Conservation (phyloP, 1,284 basidiomycete genomes). For the Cerioporus squamosus region DNA sequence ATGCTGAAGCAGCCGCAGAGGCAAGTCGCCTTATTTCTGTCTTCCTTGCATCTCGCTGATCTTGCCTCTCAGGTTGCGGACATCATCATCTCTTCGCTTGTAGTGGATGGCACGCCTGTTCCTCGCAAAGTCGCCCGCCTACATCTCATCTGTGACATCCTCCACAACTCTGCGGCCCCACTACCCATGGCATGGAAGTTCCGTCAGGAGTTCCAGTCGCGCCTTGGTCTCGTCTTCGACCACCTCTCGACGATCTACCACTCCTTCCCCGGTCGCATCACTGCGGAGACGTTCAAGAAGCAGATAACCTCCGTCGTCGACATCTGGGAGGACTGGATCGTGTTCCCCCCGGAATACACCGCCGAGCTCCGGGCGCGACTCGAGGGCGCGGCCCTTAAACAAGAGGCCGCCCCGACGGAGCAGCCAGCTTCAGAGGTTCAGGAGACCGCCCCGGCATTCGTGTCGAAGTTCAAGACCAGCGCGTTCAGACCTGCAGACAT, state of each 20-base stretch:
- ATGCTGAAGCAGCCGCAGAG: conserved; percentile 92
- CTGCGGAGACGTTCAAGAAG: conserved; percentile 91
- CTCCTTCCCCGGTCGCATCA: conserved; percentile 90
- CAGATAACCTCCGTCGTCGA: conserved; percentile 87
- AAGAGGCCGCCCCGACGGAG: conserved; percentile 37
- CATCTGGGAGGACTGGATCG: conserved; percentile 97
- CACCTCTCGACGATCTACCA: conserved; percentile 93
- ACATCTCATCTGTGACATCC: conserved; percentile 94
- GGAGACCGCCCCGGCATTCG: conserved; percentile 39
- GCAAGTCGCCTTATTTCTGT: conserved; percentile 44
- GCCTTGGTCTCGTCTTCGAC: conserved; percentile 89
- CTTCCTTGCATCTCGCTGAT: neutral
- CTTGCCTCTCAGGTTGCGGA: conserved; percentile 70
- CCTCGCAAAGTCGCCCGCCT: conserved; percentile 96
- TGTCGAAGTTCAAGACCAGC: conserved; percentile 78
- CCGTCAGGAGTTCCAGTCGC: conserved; percentile 87
- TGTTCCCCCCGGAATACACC: conserved; percentile 86
- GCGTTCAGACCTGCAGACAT: conserved; percentile 72
- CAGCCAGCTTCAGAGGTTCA: conserved; percentile 31
- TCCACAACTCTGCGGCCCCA: conserved; percentile 93
- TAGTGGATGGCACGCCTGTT: conserved; percentile 88
- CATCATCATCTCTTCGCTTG: conserved; percentile 82
- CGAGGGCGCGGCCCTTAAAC: conserved; percentile 57
- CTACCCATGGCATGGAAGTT: conserved; percentile 94
- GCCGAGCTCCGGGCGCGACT: conserved; percentile 71